These are phyloP conservation scores for Boletus semigastroideus DNA, from an alignment of 1,284 basidiomycete species.

Conservation along the genomic window DNA sequence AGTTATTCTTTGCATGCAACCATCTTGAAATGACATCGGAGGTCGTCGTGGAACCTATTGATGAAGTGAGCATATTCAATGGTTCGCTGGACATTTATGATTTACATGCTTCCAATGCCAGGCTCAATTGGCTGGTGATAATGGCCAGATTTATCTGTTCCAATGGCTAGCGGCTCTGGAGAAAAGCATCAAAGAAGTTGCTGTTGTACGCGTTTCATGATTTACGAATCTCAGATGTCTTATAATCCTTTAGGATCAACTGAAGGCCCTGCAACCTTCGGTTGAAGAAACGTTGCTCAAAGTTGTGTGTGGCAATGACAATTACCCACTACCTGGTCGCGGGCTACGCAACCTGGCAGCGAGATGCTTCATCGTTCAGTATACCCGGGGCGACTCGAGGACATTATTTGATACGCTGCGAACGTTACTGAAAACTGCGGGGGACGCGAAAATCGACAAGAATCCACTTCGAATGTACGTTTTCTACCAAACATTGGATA, in stretches of 20 bases:
- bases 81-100: constrained; percentile 3
- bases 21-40: constrained; percentile 27
- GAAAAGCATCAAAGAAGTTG: constrained; percentile 49
- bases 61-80: constrained; percentile 29
- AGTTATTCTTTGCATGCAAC: constrained; percentile 1
- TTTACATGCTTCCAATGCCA: constrained; percentile 31
- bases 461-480: constrained; percentile 70
- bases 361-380: constrained; percentile 77
- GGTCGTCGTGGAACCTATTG: constrained; percentile 28
- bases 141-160: constrained; percentile 78
- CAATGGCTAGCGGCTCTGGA: constrained; percentile 78
- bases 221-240: constrained; percentile 3
- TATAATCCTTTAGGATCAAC: constrained; percentile 47
- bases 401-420: constrained; percentile 89
- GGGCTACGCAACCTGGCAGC: constrained; percentile 81
- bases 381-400: constrained; percentile 79
- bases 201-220: constrained; percentile 42
- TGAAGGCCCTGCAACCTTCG: constrained; percentile 62
- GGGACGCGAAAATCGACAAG: constrained; percentile 70
- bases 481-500: constrained; percentile 6
- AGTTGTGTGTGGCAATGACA: constrained; percentile 56
- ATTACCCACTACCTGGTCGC: constrained; percentile 79
- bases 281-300: constrained; percentile 66
- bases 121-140: constrained; percentile 72
- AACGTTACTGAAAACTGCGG: constrained; percentile 68